Evolutionary conservation across 2,329 filamentous ascomycete species (phyloP).

Genomic region (Rutstroemia sp.): DNA sequence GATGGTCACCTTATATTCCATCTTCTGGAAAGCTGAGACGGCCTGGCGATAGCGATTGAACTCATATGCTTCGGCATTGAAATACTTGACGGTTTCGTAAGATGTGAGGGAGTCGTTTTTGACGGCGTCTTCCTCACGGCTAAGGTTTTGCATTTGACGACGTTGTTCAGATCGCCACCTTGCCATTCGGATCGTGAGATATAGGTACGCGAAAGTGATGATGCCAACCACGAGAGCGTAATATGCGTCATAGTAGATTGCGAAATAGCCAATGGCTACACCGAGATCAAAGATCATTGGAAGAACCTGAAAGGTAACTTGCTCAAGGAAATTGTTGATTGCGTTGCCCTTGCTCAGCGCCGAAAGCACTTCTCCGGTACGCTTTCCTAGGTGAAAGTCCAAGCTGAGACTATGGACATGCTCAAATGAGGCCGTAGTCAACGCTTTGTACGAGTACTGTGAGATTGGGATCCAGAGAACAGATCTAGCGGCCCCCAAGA

Average conservation of each 20-base stretch:
- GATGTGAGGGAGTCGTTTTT: constrained; percentile 98
- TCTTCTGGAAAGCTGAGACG: constrained; percentile 62
- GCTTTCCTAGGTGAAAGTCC: constrained; percentile 94
- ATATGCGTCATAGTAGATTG: constrained; percentile 72
- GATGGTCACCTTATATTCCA: constrained; percentile 69
- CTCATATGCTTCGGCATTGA: constrained; percentile 77
- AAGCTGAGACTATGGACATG: constrained; percentile 93
- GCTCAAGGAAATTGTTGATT: constrained; percentile 94
- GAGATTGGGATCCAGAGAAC: constrained; percentile 94
- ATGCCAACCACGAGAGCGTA: constrained; percentile 86
- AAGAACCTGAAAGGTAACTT: constrained; percentile 90
- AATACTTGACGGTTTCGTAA: constrained; percentile 94
- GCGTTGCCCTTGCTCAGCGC: constrained; percentile 93
- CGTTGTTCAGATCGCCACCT: constrained; percentile 87
- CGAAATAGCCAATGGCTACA: constrained; percentile 77
- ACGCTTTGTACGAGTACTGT: constrained; percentile 90
- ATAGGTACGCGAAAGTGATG: constrained; percentile 93
- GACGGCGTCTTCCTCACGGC: constrained; percentile 90
- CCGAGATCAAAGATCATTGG: constrained; percentile 90
- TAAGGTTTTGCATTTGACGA: constrained; percentile 89
- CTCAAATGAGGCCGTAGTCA: constrained; percentile 93
- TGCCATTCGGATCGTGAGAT: constrained; percentile 93
- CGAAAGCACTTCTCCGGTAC: constrained; percentile 91
- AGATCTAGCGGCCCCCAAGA: constrained; percentile 75
- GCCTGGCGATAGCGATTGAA: constrained; percentile 66